These are phyloP conservation scores for Bryopsis sp. DNA, from an alignment of 139 green algal genomes.

Conservation along the genomic window DNA sequence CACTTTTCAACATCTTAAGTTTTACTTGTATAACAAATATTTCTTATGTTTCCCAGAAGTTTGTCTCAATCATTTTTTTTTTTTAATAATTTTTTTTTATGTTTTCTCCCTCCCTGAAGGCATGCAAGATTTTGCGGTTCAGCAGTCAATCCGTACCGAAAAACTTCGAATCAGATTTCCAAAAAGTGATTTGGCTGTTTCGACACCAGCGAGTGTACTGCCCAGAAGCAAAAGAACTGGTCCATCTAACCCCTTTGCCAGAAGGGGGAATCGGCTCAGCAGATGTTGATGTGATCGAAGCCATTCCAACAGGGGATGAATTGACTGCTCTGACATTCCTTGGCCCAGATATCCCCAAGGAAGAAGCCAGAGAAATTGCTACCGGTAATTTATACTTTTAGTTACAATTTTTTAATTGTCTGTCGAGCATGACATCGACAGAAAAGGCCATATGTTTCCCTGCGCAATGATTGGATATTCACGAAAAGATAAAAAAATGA, in stretches of 20 bases:
- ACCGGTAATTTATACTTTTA: too few species aligned
- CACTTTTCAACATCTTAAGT: neutral
- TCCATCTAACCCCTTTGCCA: conserved; percentile 62
- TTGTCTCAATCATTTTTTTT: neutral
- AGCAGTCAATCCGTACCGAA: conserved; percentile 56
- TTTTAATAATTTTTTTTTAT: neutral
- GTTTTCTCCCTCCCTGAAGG: conserved; percentile 27
- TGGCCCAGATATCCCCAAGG: conserved; percentile 46
- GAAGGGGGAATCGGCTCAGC: conserved; percentile 36
- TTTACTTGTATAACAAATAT: neutral
- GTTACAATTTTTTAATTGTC: too few species aligned
- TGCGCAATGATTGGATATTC: too few species aligned
- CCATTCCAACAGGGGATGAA: conserved; percentile 25
- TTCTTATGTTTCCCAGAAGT: neutral
- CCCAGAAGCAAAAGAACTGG: conserved; percentile 21
- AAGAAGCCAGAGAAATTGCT: conserved; percentile 54
- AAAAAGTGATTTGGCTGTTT: conserved; percentile 87
- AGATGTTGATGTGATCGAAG: conserved; percentile 42
- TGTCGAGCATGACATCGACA: too few species aligned
- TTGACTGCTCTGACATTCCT: conserved; percentile 55
- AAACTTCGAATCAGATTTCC: conserved; percentile 73
- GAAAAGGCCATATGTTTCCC: too few species aligned
- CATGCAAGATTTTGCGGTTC: conserved; percentile 65
- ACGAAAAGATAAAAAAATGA: too few species aligned
- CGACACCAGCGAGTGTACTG: conserved; percentile 83